Evolutionary conservation across 805 yeast genomes (phyloP), one percentile per base, ranked within the genome.

Genomic region (Yamadazyma laniorum): DNA sequence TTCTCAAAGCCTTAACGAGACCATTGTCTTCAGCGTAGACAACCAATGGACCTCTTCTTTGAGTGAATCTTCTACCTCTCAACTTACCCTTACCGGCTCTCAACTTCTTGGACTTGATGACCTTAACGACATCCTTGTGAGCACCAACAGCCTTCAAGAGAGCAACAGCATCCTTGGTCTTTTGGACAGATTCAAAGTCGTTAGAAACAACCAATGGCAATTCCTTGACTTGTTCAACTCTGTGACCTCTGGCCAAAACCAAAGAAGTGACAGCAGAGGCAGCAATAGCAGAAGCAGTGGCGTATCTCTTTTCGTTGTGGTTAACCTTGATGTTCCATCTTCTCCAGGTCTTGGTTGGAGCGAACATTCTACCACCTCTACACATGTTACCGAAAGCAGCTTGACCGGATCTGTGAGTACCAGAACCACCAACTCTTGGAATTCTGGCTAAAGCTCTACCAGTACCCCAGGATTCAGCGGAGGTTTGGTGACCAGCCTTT

Each of bases 341-440:
- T 86, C 99, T 89, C 99, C 99, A 93, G 76, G 95, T 90, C 84
- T 93, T 93, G 76, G 99, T 93, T 74, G 99, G 99, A 75, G 99
- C 97, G 70, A 93, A 93, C 98, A 93, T 93, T 79, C 99, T 95
- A 81, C 99, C 99, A 75, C 97, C 97, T 78, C 99, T 91, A 83
- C 99, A 93, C 99, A 93, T 93, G 93, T 93, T 93, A 85, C 99
- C 99, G 83, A 93, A 93, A 72, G 99, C 99, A 75, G 89, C 99
- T 79, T 93, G 99, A 75, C 99, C 99, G 56, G 98, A 80, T 79
- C 99, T 90, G 95, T 89, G 96, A 73, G 99, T 93, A 86, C 99
- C 99, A 72, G 95, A 90, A 80, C 99, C 99, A 78, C 96, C 96
- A 71, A 93, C 98, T 84, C 99, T 90, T 81, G 99, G 99, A 74